Evolutionary conservation across 2,329 filamentous ascomycete species (phyloP).

Genomic region (Leptodontidium sp.): DNA sequence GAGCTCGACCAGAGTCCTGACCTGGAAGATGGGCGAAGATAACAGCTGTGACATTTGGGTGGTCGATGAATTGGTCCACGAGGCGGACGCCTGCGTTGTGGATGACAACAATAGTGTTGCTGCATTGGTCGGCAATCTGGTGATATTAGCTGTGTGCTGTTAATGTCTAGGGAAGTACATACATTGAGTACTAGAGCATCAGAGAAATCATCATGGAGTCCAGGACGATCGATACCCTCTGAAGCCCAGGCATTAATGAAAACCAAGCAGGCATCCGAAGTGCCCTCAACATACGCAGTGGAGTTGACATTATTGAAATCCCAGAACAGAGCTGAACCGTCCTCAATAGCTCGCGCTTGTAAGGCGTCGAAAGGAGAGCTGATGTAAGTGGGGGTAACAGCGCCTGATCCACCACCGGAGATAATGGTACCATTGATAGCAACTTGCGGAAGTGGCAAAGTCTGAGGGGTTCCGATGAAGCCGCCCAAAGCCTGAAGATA

Average conservation of each 20-base stretch:
- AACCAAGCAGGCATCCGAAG: constrained; percentile 71
- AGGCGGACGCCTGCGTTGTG: constrained; percentile 59
- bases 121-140: constrained; percentile 53
- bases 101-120: constrained; percentile 68
- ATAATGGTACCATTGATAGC: no score
- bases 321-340: constrained; percentile 66
- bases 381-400: no score
- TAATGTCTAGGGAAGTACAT: no score
- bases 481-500: no score
- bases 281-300: constrained; percentile 55
- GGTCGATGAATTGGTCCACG: constrained; percentile 61
- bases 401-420: no score
- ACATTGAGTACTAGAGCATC: constrained; percentile 65
- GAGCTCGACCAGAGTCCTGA: constrained; percentile 66
- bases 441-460: no score
- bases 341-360: constrained; percentile 45
- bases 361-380: no score
- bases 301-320: constrained; percentile 55
- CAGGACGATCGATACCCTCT: constrained; percentile 65
- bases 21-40: constrained; percentile 67
- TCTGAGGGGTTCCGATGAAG: no score
- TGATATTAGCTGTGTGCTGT: no score
- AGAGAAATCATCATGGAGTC: constrained; percentile 66
- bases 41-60: constrained; percentile 68
- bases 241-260: constrained; percentile 74